Percentiles rank a stretch among this genome's conserved stretches.
Evolutionary conservation across 352 stramenopile species (phyloP).

Genomic region (Plasmopara muralis): DNA sequence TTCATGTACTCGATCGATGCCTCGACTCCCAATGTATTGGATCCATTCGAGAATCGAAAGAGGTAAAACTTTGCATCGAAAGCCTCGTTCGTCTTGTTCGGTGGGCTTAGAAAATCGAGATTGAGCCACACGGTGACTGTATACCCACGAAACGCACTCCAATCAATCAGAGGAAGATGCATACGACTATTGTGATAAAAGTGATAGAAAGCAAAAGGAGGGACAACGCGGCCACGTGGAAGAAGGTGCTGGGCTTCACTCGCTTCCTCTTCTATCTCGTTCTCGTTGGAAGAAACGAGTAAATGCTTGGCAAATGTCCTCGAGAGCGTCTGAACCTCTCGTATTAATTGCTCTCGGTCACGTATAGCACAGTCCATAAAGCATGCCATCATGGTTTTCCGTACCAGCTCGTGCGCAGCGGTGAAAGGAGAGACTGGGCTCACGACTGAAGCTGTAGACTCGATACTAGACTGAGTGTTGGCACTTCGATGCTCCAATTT

Average conservation of each 20-base stretch:
- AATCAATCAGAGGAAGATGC: conserved; percentile 71
- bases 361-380: conserved; percentile 18
- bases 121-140: conserved; percentile 73
- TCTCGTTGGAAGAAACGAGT: conserved; percentile 19
- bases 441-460: background rate
- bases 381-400: conserved; percentile 34
- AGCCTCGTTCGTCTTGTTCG: conserved; percentile 13
- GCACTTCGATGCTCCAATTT: background rate
- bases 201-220: conserved; percentile 57
- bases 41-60: conserved; percentile 68
- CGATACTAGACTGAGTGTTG: conserved; percentile 1
- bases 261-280: conserved; percentile 11
- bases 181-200: conserved; percentile 61
- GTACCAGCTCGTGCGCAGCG: conserved; percentile 28
- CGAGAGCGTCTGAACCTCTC: conserved; percentile 28
- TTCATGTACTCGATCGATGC: conserved; percentile 47
- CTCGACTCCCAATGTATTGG: conserved; percentile 64
- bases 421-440: conserved; percentile 17
- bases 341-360: conserved; percentile 25
- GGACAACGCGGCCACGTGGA: conserved; percentile 25
- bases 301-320: conserved; percentile 31
- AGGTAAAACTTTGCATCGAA: conserved; percentile 50
- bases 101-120: conserved; percentile 27
- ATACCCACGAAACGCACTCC: conserved; percentile 72
- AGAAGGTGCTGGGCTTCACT: conserved; percentile 30